phyloP scores from a whole-genome alignment of 805 yeast species.

The Nakazawaea pomicola region DNA sequence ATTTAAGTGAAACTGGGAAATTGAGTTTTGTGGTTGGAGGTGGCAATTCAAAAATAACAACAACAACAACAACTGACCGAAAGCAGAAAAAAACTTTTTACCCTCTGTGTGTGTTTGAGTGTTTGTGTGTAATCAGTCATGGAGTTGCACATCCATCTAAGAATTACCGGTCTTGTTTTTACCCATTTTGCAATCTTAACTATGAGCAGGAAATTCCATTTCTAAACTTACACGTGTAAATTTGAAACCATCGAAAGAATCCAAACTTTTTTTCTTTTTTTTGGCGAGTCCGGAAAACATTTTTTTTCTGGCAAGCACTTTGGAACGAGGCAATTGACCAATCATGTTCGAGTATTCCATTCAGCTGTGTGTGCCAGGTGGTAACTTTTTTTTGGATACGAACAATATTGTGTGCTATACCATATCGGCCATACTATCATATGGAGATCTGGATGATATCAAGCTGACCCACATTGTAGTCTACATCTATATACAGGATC shows the following conservation, averaged over 20 bases:
- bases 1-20: conserved; percentile 10
- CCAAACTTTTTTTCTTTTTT: neutral
- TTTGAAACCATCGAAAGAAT: neutral
- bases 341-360: conserved; percentile 7
- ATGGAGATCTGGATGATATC: no score
- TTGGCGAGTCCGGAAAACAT: neutral
- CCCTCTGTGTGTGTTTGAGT: no score
- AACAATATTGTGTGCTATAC: no score
- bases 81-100: no score
- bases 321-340: conserved; percentile 3
- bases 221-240: conserved; percentile 5
- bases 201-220: conserved; percentile 6
- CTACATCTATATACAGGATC: no score
- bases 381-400: no score
- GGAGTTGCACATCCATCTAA: neutral
- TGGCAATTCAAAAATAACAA: no score
- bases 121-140: no score
- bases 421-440: no score
- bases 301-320: no score
- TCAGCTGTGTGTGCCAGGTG: neutral
- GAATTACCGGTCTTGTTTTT: conserved; percentile 5
- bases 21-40: conserved; percentile 15
- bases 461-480: no score
- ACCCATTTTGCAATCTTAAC: conserved; percentile 1
- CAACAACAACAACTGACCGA: neutral